Evolutionary conservation across 2,329 filamentous ascomycete genomes (phyloP).

Genomic region (Aureobasidium pullulans): DNA sequence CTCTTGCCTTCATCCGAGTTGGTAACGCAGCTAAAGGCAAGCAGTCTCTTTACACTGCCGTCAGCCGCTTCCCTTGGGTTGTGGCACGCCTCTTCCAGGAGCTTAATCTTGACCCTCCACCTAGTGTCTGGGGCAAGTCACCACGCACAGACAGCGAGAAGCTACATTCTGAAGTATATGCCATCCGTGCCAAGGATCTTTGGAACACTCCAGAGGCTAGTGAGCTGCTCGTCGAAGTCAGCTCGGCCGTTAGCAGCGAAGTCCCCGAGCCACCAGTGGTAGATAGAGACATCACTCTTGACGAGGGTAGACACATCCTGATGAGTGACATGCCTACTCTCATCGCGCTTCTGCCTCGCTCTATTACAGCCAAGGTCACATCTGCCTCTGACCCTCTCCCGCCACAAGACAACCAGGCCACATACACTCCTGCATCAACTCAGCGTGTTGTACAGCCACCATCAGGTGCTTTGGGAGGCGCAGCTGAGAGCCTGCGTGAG

Average conservation of each 20-base stretch:
- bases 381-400: conserved; percentile 80
- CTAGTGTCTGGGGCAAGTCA: conserved; percentile 72
- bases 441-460: conserved; percentile 20
- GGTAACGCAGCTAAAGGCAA: conserved; percentile 60
- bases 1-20: conserved; percentile 67
- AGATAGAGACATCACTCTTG: conserved; percentile 37
- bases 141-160: conserved; percentile 58
- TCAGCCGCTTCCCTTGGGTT: conserved; percentile 74
- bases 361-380: conserved; percentile 55
- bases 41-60: conserved; percentile 57
- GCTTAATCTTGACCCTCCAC: conserved; percentile 68
- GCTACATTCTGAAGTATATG: conserved; percentile 69
- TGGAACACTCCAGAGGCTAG: conserved; percentile 75
- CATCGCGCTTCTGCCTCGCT: conserved; percentile 60
- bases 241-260: conserved; percentile 45
- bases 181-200: conserved; percentile 67
- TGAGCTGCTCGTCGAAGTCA: conserved; percentile 61
- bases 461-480: conserved; percentile 8
- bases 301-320: conserved; percentile 68
- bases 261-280: conserved; percentile 33
- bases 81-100: conserved; percentile 74
- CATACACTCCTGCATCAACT: conserved; percentile 17
- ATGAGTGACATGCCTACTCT: conserved; percentile 67
- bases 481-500: conserved; percentile 21
- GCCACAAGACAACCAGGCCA: conserved; percentile 44